A percentile compares a stretch with the other conserved stretches of the same genome.
phyloP scores from a whole-genome alignment of 371 early-diverging fungal genomes.

The Apophysomyces ossiformis region DNA sequence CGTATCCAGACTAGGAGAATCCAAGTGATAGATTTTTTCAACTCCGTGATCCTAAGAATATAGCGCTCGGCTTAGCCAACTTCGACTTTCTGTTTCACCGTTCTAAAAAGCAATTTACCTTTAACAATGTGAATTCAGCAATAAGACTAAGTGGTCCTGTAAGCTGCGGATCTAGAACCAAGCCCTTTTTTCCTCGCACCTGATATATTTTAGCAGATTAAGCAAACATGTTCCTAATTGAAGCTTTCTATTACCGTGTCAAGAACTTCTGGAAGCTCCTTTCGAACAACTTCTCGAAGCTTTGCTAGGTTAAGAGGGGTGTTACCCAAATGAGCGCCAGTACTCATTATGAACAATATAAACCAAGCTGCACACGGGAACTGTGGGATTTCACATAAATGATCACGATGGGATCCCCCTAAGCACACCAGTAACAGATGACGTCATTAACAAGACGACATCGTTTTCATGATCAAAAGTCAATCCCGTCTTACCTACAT shows the following conservation, averaged over 20 bases:
- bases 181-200: constrained; percentile 89
- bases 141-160: constrained; percentile 86
- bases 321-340: constrained; percentile 50
- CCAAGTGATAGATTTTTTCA: constrained; percentile 88
- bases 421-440: too few relatives aligned
- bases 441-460: too few relatives aligned
- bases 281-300: constrained; percentile 70
- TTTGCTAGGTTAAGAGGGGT: constrained; percentile 62
- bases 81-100: background rate
- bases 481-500: too few relatives aligned
- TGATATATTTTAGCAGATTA: constrained; percentile 23
- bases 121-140: constrained; percentile 84
- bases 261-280: constrained; percentile 71
- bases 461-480: too few relatives aligned
- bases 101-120: constrained; percentile 49
- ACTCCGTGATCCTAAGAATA: constrained; percentile 87
- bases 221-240: background rate
- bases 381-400: too few relatives aligned
- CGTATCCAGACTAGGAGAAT: constrained; percentile 61
- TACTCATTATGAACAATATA: constrained; percentile 18
- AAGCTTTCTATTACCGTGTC: constrained; percentile 63
- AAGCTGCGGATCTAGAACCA: constrained; percentile 86
- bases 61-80: background rate
- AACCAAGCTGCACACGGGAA: too few relatives aligned
- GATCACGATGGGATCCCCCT: too few relatives aligned